A percentile compares a stretch with the other conserved stretches of the same genome.
phyloP scores from a whole-genome alignment of 805 yeast genomes.

The Teunomyces kruisii region DNA sequence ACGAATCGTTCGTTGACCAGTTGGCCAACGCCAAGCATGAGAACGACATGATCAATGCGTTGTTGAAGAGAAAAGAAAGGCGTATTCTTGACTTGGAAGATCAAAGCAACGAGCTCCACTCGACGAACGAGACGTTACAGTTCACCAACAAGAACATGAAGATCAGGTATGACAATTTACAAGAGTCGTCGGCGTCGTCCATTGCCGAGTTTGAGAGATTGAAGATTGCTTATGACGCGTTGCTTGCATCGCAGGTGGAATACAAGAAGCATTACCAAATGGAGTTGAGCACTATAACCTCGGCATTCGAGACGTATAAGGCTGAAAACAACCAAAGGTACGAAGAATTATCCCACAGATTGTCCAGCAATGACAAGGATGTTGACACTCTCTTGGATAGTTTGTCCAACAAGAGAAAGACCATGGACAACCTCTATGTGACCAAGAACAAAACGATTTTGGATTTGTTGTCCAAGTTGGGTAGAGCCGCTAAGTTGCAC shows the following conservation, averaged over 20 bases:
- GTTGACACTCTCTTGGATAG: slow-evolving; percentile 50
- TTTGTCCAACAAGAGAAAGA: slow-evolving; percentile 44
- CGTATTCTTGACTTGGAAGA: slow-evolving; percentile 65
- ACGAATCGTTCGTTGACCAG: slow-evolving; percentile 60
- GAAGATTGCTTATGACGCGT: slow-evolving; percentile 58
- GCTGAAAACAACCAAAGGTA: slow-evolving; percentile 33
- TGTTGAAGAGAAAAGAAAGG: slow-evolving; percentile 69
- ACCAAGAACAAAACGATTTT: slow-evolving; percentile 46
- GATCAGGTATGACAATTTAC: slow-evolving; percentile 47
- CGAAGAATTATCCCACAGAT: slow-evolving; percentile 32
- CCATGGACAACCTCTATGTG: slow-evolving; percentile 49
- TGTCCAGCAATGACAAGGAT: slow-evolving; percentile 49
- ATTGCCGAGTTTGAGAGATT: slow-evolving; percentile 55
- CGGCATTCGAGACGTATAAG: slow-evolving; percentile 38
- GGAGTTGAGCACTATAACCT: slow-evolving; percentile 41
- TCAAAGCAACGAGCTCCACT: slow-evolving; percentile 48
- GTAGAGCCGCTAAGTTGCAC: slow-evolving; percentile 45
- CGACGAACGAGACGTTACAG: slow-evolving; percentile 48
- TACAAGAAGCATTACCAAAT: slow-evolving; percentile 49
- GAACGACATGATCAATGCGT: slow-evolving; percentile 68
- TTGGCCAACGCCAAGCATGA: slow-evolving; percentile 73
- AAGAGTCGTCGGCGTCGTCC: slow-evolving; percentile 43
- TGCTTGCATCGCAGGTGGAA: slow-evolving; percentile 51
- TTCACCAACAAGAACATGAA: slow-evolving; percentile 52
- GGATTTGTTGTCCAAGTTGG: slow-evolving; percentile 44